Base-by-base conservation (phyloP, 768 basidiomycete genomes). In the Lepiota venenata region DNA sequence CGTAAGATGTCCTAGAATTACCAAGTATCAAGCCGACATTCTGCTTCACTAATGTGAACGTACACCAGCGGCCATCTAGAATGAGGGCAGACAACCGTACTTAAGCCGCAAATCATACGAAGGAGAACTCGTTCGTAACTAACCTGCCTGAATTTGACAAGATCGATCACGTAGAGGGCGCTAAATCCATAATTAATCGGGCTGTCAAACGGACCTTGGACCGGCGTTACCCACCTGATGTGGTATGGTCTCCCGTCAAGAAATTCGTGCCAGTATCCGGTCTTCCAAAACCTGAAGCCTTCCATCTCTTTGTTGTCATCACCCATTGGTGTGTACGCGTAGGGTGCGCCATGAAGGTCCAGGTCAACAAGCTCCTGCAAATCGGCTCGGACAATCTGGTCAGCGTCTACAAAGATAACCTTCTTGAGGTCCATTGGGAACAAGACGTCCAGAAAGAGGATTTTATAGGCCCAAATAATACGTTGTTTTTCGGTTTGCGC, bases 371-470 rank as follows among this genome's bases (percentile, higher is more conserved):
- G 77, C 64, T 98, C 93, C 66, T 95, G 85, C 59, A 98, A 72
- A 69, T 99, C 96, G n/a, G 93, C 84, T 2, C 97, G 86, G 7
- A 99, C 94, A 56, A 99, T 98, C 72, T 94, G 93, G 67, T 96
- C 93, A 0, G 96, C 96, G 64, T 98, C 97, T 47, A 99, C 96
- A 65, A 99, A 98, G 61, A 99, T 95, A 58, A 99, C 96, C 67
- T 97, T 97, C 74, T 98, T 95, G 55, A 99, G 82, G 70, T 96
- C 92, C 88, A 98, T 94, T 1, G 97, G 97, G 82, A 99, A 99
- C 6, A 98, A 81, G 14, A 98, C 95, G 62, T 99, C 97, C 14
- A 99, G 83, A 81, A 99, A 99, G 40, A 99, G 85, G 58, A 99
- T 99, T 73, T 99, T 98, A 78, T 98, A 99, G 0, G 92, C 96